Evolutionary conservation across 768 basidiomycete genomes (phyloP).

Genomic region (Lactarius sp.): DNA sequence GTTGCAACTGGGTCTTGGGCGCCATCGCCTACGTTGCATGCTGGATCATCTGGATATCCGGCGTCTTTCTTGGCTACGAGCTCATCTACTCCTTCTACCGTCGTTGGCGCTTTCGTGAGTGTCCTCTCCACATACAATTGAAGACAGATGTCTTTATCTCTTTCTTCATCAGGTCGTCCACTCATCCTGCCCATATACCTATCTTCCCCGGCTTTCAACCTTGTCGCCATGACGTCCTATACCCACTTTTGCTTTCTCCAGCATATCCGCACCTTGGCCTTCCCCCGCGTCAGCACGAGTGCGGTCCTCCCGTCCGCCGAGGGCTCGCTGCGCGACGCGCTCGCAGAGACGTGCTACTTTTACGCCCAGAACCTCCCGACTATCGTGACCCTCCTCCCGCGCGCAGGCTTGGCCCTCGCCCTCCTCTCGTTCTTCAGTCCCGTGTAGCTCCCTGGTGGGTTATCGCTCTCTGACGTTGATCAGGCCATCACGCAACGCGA

Average conservation of each 20-base stretch:
- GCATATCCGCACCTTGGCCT: slow-evolving; percentile 70
- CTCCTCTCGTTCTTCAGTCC: slow-evolving; percentile 60
- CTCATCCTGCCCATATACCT: slow-evolving; percentile 81
- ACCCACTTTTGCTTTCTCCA: slow-evolving; percentile 80
- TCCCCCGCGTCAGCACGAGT: slow-evolving; percentile 45
- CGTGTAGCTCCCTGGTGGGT: slow-evolving; percentile 37
- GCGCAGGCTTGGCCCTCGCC: slow-evolving; percentile 70
- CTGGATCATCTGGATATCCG: slow-evolving; percentile 69
- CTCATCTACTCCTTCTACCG: slow-evolving; percentile 68
- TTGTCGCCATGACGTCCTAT: slow-evolving; percentile 74
- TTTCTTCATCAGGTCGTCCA: slow-evolving; percentile 65
- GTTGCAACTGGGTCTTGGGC: no score
- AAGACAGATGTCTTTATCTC: background rate
- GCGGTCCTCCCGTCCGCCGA: slow-evolving; percentile 22
- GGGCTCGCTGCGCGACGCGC: slow-evolving; percentile 41
- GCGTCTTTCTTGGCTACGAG: no score
- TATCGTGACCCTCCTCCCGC: slow-evolving; percentile 74
- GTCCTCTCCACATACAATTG: no score
- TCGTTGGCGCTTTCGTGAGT: slow-evolving; percentile 74
- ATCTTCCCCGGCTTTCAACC: slow-evolving; percentile 70
- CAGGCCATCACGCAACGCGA: slow-evolving; percentile 52
- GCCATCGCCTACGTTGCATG: slow-evolving; percentile 80
- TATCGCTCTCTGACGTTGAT: slow-evolving; percentile 41
- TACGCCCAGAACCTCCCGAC: slow-evolving; percentile 85
- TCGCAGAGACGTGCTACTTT: slow-evolving; percentile 82